phyloP scores from a whole-genome alignment of 345 rosid species.

The Hibiscus tridactylites region DNA sequence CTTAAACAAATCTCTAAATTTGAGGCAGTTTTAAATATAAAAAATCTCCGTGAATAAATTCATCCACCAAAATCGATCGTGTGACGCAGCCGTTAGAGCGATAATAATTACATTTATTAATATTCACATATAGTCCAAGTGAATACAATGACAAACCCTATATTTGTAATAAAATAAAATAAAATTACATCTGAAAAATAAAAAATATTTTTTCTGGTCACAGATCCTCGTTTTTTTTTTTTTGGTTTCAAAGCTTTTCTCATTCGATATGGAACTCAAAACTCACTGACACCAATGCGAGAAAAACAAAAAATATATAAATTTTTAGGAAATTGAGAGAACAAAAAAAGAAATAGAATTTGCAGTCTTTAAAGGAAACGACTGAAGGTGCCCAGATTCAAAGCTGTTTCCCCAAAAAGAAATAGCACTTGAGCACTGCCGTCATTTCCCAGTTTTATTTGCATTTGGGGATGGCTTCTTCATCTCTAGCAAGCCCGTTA shows the following conservation, averaged over 20 bases:
- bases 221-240: not conserved
- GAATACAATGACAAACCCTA: too few species aligned
- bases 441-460: not conserved
- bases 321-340: not conserved
- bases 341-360: not conserved
- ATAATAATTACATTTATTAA: too few species aligned
- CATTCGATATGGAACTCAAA: not conserved
- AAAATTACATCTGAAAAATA: not conserved
- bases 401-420: not conserved
- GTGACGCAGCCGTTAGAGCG: too few species aligned
- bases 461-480: conserved; percentile 26
- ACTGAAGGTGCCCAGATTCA: not conserved
- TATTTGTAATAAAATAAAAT: not conserved
- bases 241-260: not conserved
- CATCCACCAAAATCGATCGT: too few species aligned
- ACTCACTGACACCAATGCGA: not conserved
- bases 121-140: too few species aligned
- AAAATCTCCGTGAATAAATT: too few species aligned
- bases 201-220: not conserved
- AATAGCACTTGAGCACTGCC: too few species aligned
- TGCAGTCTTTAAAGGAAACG: not conserved
- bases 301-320: not conserved
- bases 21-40: too few species aligned
- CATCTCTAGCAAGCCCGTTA: conserved; percentile 50
- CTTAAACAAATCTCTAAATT: too few species aligned